These are phyloP conservation scores for Postia placenta DNA, from an alignment of 768 basidiomycete species.

Conservation along the genomic window DNA sequence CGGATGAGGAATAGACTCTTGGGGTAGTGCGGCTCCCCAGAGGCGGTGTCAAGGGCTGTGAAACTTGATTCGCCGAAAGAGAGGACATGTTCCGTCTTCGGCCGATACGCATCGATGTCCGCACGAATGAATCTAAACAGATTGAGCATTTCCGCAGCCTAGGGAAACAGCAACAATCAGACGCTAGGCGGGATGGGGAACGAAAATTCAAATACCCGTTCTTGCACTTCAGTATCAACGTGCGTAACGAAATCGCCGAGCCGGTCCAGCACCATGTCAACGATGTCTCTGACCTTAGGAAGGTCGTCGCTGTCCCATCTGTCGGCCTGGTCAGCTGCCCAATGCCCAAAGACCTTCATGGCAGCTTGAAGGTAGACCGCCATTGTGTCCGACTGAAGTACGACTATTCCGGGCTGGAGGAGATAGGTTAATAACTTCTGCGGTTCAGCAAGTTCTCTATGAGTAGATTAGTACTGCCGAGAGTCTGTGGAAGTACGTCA, in stretches of 20 bases:
- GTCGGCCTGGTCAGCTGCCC: slow-evolving; percentile 71
- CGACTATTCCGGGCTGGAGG: slow-evolving; percentile 51
- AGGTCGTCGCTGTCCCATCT: slow-evolving; percentile 74
- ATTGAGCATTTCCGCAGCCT: slow-evolving; percentile 81
- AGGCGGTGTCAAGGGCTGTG: slow-evolving; percentile 30
- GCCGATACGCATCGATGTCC: slow-evolving; percentile 55
- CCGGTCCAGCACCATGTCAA: slow-evolving; percentile 55
- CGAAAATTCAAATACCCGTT: slow-evolving; percentile 53
- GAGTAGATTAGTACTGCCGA: slow-evolving; percentile 6
- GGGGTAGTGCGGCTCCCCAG: slow-evolving; percentile 61
- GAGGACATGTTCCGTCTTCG: slow-evolving; percentile 26
- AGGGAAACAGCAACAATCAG: background rate
- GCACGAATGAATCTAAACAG: slow-evolving; percentile 71
- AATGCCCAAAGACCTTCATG: slow-evolving; percentile 82
- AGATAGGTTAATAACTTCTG: slow-evolving; percentile 69
- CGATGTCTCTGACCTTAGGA: slow-evolving; percentile 54
- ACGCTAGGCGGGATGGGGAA: background rate
- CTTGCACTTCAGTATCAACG: slow-evolving; percentile 84
- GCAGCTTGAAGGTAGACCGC: slow-evolving; percentile 79
- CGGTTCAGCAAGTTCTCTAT: slow-evolving; percentile 73
- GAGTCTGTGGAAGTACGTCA: background rate
- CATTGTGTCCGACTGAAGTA: slow-evolving; percentile 56
- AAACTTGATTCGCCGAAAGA: slow-evolving; percentile 34
- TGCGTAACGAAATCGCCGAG: slow-evolving; percentile 53
- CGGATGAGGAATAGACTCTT: slow-evolving; percentile 84